Conservation (phyloP, 2,329 filamentous ascomycete genomes). For the Colletotrichum sp. region DNA sequence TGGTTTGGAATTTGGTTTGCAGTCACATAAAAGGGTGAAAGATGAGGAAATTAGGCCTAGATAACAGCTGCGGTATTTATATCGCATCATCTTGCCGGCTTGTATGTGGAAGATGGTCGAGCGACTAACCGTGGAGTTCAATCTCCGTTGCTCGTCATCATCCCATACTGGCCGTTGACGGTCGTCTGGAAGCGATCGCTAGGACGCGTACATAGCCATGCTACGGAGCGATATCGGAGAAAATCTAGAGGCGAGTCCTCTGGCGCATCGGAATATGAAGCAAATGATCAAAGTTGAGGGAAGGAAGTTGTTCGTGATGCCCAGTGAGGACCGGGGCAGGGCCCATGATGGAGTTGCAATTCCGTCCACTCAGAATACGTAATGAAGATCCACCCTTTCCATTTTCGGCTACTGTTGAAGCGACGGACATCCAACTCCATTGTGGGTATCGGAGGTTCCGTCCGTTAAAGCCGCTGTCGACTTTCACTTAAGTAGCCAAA, state of each 20-base stretch:
- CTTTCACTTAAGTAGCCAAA: not conserved
- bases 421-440: slow-evolving; percentile 8
- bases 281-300: not conserved
- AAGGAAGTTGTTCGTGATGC: not conserved
- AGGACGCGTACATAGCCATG: not conserved
- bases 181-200: not conserved
- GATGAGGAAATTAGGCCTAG: not conserved
- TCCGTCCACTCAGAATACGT: not conserved
- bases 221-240: not conserved
- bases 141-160: not conserved
- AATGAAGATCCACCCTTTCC: not conserved
- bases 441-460: not conserved
- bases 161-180: not conserved
- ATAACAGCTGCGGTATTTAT: not conserved
- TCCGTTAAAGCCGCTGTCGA: not conserved
- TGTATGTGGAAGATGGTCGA: not conserved
- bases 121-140: not conserved
- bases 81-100: not conserved
- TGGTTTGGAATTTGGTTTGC: not conserved
- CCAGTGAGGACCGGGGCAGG: not conserved
- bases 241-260: accelerated
- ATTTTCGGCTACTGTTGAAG: not conserved
- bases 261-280: not conserved
- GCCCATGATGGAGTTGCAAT: slow-evolving; percentile 1
- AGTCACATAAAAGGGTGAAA: not conserved